Evolutionary conservation across 208 protist genomes (phyloP), one percentile per base, ranked within the genome.

Genomic region (Trypanosoma avium): DNA sequence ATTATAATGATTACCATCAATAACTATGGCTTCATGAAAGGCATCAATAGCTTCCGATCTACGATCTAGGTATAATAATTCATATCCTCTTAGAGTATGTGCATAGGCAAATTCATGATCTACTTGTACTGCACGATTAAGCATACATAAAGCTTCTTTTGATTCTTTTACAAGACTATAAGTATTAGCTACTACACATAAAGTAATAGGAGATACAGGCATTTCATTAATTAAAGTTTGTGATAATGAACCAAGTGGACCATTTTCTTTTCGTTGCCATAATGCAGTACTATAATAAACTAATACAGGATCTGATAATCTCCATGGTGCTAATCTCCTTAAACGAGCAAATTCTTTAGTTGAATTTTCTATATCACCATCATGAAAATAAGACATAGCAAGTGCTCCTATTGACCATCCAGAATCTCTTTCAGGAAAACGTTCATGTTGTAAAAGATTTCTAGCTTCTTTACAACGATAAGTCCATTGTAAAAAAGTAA

Each of bases 211-310:
- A 29, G 88, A 81, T 17, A 86, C 43, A 29, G 88, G 86, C 72
- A 96, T 84, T 57, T 90, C 76, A 21, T 98, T 92, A 36, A 88
- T 82, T n/a, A 98, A 70, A 21, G 82, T 67, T 63, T 98, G 93
- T 22, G 95, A 86, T 12, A 99, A 75, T 26, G 79, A 81, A 29
- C 82, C 84, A 4, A 99, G 82, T 21, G 81, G 73, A 17, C 75
- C 61, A 35, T 92, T 86, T 32, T 78, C 80, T 61, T 86, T 91
- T 4, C 98, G 74, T 59, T 99, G 97, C 97, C 97, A 99, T 27
- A 99, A 65, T 3, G 97, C 87, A 2, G 97, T 99, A 61, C 95
- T 98, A 73, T 97, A 98, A 76, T 92, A 97, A 21, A 94, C 62
- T n/a, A 94, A 62, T 21, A 79, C 70, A 17, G 73, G 57, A 54